A percentile compares a stretch with the other conserved stretches of the same genome.
These are phyloP conservation scores for Cladorrhinum sp. DNA, from an alignment of 2,329 filamentous ascomycete genomes.

Conservation along the genomic window DNA sequence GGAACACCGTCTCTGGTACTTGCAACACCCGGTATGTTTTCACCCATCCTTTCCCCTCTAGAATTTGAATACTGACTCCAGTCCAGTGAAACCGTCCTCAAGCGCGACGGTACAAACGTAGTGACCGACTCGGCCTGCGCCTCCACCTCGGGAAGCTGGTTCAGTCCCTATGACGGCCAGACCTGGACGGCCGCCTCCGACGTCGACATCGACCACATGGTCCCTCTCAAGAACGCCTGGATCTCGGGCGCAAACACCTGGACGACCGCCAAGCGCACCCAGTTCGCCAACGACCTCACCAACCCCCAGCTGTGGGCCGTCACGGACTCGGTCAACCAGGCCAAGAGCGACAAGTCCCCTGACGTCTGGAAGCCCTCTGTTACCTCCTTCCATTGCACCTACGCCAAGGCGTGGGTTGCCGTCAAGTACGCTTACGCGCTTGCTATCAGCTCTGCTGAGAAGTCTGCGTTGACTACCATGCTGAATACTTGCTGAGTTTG, in stretches of 20 bases:
- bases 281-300: conserved; percentile 74
- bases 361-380: conserved; percentile 75
- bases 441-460: conserved; percentile 69
- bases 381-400: conserved; percentile 70
- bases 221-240: conserved; percentile 79
- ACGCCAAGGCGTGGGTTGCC: conserved; percentile 72
- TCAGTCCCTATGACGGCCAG: conserved; percentile 69
- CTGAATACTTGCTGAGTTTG: conserved; percentile 52
- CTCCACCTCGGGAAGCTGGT: conserved; percentile 66
- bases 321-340: conserved; percentile 71
- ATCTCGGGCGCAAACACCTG: conserved; percentile 69
- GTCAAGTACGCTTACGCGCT: conserved; percentile 73
- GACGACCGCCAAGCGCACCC: conserved; percentile 64
- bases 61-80: background rate
- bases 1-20: conserved; percentile 60
- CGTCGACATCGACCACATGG: conserved; percentile 80
- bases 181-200: conserved; percentile 67
- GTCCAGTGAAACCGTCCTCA: conserved; percentile 62
- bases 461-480: conserved; percentile 63
- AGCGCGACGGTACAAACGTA: conserved; percentile 68
- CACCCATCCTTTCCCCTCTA: background rate
- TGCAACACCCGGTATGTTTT: conserved; percentile 64
- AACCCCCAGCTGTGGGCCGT: conserved; percentile 77
- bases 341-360: conserved; percentile 70
- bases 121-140: conserved; percentile 57